Conservation (phyloP, 257 asterid genomes). For the Voacanga thouarsii region DNA sequence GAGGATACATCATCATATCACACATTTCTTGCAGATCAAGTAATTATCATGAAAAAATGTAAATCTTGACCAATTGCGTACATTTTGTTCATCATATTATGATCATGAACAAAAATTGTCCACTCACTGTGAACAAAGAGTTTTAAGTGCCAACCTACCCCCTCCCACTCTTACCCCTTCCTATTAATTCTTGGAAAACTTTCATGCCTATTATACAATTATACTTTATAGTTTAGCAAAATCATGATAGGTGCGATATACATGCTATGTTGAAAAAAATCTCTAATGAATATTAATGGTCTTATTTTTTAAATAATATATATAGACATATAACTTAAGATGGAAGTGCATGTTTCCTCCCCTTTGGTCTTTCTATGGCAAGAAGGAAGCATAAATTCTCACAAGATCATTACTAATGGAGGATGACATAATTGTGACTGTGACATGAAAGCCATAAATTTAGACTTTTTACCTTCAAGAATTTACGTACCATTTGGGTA, state of each 20-base stretch:
- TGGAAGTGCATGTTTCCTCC: not conserved
- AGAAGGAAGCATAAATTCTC: not conserved
- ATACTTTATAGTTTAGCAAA: no score
- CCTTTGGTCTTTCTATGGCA: not conserved
- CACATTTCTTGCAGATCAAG: conserved; percentile 6
- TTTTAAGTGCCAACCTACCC: not conserved
- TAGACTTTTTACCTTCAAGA: not conserved
- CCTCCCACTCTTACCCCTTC: not conserved
- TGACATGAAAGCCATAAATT: not conserved
- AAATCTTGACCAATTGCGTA: not conserved
- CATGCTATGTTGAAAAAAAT: no score
- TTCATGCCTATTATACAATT: no score
- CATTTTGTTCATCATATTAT: not conserved
- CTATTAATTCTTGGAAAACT: no score
- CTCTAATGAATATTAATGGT: no score
- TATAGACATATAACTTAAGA: no score
- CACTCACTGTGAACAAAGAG: no score
- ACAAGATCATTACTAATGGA: not conserved
- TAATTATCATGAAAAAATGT: conserved; percentile 2
- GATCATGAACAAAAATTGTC: not conserved
- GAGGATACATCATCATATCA: conserved; percentile 1
- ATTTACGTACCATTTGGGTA: not conserved
- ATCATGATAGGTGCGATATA: no score
- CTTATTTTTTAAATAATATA: no score
- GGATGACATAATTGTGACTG: not conserved